These are phyloP conservation scores for Quercus lobata DNA, from an alignment of 331 rosid species.

Conservation along the genomic window DNA sequence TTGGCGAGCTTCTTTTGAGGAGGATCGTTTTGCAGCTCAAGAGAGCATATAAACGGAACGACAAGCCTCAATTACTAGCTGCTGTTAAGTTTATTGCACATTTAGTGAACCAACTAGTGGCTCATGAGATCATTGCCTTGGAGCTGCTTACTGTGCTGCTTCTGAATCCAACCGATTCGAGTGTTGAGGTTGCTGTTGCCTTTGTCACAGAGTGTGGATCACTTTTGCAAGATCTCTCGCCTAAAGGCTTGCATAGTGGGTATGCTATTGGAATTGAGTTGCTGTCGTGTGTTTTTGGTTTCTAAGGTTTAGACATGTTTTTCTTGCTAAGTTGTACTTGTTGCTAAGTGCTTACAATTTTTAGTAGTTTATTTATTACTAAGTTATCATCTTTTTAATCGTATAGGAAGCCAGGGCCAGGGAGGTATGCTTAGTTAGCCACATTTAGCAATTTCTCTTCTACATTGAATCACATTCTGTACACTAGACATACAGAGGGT, in stretches of 20 bases:
- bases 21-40: constrained; percentile 90
- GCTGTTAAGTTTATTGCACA: constrained; percentile 91
- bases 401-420: too few relatives aligned
- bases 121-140: constrained; percentile 83
- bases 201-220: constrained; percentile 95
- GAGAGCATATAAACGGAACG: constrained; percentile 89
- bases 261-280: too few relatives aligned
- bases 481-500: too few relatives aligned
- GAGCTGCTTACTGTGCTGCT: constrained; percentile 79
- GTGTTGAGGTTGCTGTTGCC: constrained; percentile 97
- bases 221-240: constrained; percentile 75
- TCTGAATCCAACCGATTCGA: constrained; percentile 87
- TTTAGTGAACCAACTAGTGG: constrained; percentile 90
- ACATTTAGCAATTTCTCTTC: too few relatives aligned
- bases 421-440: too few relatives aligned
- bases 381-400: too few relatives aligned
- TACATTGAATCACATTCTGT: too few relatives aligned
- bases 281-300: too few relatives aligned
- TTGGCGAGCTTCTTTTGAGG: constrained; percentile 80
- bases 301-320: too few relatives aligned
- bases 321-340: too few relatives aligned
- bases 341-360: too few relatives aligned
- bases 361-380: too few relatives aligned
- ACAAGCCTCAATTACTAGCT: constrained; percentile 97
- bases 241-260: constrained; percentile 90